Evolutionary conservation across 768 basidiomycete genomes (phyloP).

Genomic region (Kwoniella sp.): DNA sequence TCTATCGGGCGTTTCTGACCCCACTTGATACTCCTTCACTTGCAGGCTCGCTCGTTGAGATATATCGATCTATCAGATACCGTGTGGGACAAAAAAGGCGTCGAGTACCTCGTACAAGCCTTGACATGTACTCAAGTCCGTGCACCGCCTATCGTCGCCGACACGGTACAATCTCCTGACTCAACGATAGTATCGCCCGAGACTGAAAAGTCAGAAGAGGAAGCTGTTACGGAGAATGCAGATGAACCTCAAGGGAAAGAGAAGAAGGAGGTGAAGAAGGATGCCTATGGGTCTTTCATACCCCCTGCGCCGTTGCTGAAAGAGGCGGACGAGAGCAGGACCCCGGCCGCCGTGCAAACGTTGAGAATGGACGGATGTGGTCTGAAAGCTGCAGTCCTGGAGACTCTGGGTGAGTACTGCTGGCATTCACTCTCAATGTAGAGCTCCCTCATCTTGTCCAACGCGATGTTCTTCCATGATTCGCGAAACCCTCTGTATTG

Average conservation of each 20-base stretch:
- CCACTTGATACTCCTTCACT: background rate
- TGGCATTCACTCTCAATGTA: background rate
- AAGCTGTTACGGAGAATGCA: background rate
- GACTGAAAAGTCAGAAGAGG: slow-evolving; percentile 1
- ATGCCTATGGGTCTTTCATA: slow-evolving; percentile 47
- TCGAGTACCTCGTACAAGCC: slow-evolving; percentile 77
- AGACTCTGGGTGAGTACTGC: slow-evolving; percentile 70
- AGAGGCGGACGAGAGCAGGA: slow-evolving; percentile 26
- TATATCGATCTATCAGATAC: slow-evolving; percentile 92
- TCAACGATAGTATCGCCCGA: background rate
- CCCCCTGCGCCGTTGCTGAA: slow-evolving; percentile 55
- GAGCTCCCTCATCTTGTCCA: background rate
- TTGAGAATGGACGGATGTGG: slow-evolving; percentile 86
- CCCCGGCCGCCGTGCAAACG: slow-evolving; percentile 63
- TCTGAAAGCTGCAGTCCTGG: slow-evolving; percentile 72
- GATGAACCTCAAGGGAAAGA: slow-evolving; percentile 11
- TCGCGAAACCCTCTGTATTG: no score
- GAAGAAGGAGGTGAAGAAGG: background rate
- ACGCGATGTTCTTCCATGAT: no score
- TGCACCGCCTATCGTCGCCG: slow-evolving; percentile 15
- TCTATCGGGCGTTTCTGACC: no score
- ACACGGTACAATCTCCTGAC: background rate
- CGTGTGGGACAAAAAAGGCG: slow-evolving; percentile 74
- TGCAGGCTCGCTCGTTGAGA: slow-evolving; percentile 71
- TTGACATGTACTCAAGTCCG: slow-evolving; percentile 58